These are phyloP conservation scores for Decorospora gaudefroyi DNA, from an alignment of 2,329 filamentous ascomycete genomes.

Conservation along the genomic window DNA sequence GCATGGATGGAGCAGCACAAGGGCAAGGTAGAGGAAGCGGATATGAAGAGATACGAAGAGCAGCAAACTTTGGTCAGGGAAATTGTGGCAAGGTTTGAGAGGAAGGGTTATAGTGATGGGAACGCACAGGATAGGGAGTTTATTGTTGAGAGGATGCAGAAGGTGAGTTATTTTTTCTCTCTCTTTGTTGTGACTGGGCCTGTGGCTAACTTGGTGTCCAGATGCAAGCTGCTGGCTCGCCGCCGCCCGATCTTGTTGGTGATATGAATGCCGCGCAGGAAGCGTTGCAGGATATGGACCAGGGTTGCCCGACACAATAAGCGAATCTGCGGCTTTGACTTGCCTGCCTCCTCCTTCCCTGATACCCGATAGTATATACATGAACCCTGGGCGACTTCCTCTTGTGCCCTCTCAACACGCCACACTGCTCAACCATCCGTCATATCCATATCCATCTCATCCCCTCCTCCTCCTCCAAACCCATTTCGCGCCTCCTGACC, in stretches of 20 bases:
- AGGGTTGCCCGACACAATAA: slow-evolving; percentile 67
- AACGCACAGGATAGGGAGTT: slow-evolving; percentile 83
- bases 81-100: slow-evolving; percentile 88
- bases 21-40: slow-evolving; percentile 66
- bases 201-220: slow-evolving; percentile 45
- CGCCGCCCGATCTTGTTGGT: slow-evolving; percentile 86
- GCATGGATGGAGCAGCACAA: slow-evolving; percentile 82
- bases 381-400: not conserved
- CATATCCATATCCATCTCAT: slow-evolving; percentile 49
- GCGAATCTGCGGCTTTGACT: slow-evolving; percentile 8
- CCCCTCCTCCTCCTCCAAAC: slow-evolving; percentile 23
- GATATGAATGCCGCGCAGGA: slow-evolving; percentile 86
- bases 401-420: not conserved
- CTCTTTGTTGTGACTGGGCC: not conserved
- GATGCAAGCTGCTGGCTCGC: slow-evolving; percentile 97
- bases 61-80: slow-evolving; percentile 80
- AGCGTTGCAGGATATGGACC: slow-evolving; percentile 59
- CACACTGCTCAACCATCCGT: slow-evolving; percentile 22
- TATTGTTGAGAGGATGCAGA: slow-evolving; percentile 97
- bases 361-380: slow-evolving; percentile 32
- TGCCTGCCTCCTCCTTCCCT: slow-evolving; percentile 13
- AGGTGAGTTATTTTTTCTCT: slow-evolving; percentile 59
- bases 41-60: slow-evolving; percentile 77
- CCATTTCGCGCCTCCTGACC: slow-evolving; percentile 41
- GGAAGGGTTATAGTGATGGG: slow-evolving; percentile 77